Conservation (phyloP, 176 grass and related monocot species). For the Aechmea fasciata region DNA sequence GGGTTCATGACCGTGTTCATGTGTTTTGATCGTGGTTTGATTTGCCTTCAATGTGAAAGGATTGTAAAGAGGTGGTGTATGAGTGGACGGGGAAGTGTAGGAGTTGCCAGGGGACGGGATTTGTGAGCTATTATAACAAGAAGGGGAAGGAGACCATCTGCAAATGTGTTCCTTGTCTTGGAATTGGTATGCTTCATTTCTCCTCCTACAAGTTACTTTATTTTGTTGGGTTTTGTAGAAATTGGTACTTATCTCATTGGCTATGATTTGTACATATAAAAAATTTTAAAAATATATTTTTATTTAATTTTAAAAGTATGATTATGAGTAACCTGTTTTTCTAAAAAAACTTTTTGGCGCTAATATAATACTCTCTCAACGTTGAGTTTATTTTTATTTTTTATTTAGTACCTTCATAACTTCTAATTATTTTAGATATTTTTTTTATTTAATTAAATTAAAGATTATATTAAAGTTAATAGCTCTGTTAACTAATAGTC, state of each 20-base stretch:
- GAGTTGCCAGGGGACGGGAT: constrained; percentile 88
- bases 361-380: too few relatives aligned
- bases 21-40: background rate
- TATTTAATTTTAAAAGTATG: too few relatives aligned
- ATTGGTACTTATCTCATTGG: background rate
- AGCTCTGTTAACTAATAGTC: too few relatives aligned
- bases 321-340: too few relatives aligned
- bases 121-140: constrained; percentile 86
- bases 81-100: constrained; percentile 95
- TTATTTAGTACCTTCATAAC: too few relatives aligned
- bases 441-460: too few relatives aligned
- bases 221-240: background rate
- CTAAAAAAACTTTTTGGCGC: too few relatives aligned
- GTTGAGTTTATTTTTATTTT: too few relatives aligned
- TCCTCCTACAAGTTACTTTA: constrained; percentile 1
- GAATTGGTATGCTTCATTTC: constrained; percentile 46
- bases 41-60: constrained; percentile 30
- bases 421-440: too few relatives aligned
- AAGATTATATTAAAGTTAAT: too few relatives aligned
- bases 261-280: background rate
- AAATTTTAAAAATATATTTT: too few relatives aligned
- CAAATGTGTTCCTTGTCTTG: constrained; percentile 85
- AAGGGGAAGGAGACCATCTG: constrained; percentile 89
- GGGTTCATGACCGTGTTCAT: background rate
- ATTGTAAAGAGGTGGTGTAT: constrained; percentile 73